These are phyloP conservation scores for Pedinophyceae sp. DNA, from an alignment of 139 green algal species.

Conservation along the genomic window DNA sequence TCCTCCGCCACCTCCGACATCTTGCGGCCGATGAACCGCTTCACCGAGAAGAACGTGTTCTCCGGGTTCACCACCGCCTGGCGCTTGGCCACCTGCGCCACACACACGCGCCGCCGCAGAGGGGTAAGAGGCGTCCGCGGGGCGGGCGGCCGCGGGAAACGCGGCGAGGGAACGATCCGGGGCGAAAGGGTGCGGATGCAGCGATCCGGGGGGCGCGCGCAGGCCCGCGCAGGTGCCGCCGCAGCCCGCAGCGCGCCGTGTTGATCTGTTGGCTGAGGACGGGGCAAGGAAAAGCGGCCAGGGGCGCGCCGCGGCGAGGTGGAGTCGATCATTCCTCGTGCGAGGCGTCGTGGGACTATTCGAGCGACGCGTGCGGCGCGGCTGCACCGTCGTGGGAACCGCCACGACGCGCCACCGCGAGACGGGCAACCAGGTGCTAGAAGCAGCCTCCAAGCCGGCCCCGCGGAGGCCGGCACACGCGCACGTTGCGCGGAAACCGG, in stretches of 20 bases:
- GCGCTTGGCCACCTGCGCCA: conserved; percentile 88
- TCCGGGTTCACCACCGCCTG: conserved; percentile 97
- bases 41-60: conserved; percentile 99
- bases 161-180: not conserved
- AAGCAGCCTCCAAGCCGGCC: no score
- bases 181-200: not conserved
- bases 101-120: not conserved
- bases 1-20: conserved; percentile 82
- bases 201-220: not conserved
- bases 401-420: no score
- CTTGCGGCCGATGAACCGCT: conserved; percentile 94
- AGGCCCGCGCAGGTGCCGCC: not conserved
- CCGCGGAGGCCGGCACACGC: no score
- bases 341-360: no score
- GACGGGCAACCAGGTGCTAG: no score
- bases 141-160: not conserved
- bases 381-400: no score
- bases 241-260: not conserved
- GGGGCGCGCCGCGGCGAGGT: no score
- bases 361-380: no score
- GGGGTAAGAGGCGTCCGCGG: not conserved
- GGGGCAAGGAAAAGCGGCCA: conserved; percentile 2
- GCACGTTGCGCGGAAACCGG: not conserved
- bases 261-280: not conserved
- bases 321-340: no score